Evolutionary conservation across 2,329 filamentous ascomycete genomes (phyloP), one percentile per base, ranked within the genome.

Genomic region (Rachicladosporium sp.): DNA sequence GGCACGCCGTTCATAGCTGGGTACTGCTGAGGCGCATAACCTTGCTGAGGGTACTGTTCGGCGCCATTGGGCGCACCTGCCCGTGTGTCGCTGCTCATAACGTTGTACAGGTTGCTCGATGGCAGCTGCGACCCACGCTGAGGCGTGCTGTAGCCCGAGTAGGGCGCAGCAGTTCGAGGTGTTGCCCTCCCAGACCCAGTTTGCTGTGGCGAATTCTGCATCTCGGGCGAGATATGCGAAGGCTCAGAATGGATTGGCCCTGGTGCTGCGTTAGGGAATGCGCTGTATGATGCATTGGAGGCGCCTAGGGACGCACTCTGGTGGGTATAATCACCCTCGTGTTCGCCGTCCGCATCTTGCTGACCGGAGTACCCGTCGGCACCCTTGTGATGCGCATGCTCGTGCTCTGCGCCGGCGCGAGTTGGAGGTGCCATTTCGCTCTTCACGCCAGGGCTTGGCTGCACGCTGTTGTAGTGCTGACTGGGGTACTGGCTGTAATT

Each of bases 51-150:
- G 57, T 93, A 93, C 5, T 79, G 74, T 30, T 56, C 52, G 3
- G 46, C 43, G 32, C 53, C 55, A 34, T 56, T 56, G 7, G 49
- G 50, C 49, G 93, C 84, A 36, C 72, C 72, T 12, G 71, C 64
- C 29, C 58, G 56, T 10, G 54, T 48, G 9, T 75, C 62, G 56
- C 84, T 86, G 58, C 81, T 88, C 66, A 93, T 87, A 46, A 93
- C 81, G 60, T 79, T 93, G 70, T 93, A 93, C 37, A 94, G 68
- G 56, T 78, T 93, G 67, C 84, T 88, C 1, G 83, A 79, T 3
- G 81, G 73, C 43, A 78, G 70, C 33, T 68, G 66, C 42, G 71
- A 67, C 89, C 12, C 86, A 32, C 86, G 79, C 13, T 87, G 86
- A 36, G 88, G 82, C 1, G 85, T 88, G 57, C 70, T 81, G 64